Base-by-base conservation (phyloP, 2,329 filamentous ascomycete genomes). In the Aspergillus puulaauensis region DNA sequence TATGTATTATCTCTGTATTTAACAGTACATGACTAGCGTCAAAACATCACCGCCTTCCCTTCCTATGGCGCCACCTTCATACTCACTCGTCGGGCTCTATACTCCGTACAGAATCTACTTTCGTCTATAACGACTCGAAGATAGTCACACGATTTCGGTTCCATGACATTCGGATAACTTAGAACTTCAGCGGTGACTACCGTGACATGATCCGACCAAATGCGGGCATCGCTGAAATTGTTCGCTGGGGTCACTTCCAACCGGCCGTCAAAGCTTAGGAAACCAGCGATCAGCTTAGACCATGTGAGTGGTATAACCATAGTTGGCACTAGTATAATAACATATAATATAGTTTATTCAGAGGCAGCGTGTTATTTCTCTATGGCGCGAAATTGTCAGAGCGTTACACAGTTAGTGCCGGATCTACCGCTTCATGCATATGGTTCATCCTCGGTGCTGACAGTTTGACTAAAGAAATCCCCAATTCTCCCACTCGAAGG, bases 351-450 rank as follows among this genome's bases (percentile, higher is more conserved):
- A 76, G 74, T 79, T 79, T 44, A 72, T 79, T 37, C 74, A 77
- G 61, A 70, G 74, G 52, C 74, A 77, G 51, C 72, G 76, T 7
- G 75, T 75, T 0, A 60, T 79, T n/a, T 57, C 68, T n/a, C 63
- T 79, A 8, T 79, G 75, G 72, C 72, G 77, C 15, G 73, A 76
- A 33, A 76, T 79, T 35, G 63, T 77, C 11, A 66, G 77, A 48
- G 70, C 73, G 40, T 62, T 77, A 48, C 70, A 77, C 57, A 76
- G 75, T 73, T 65, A 59, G 67, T 62, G 40, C 23, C 54, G 21
- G 3, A 6, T 45, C 11, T 21, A 24, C 14, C 31, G 21, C 11
- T 8, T 19, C 24, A 31, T 40, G 9, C 11, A 48, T 17, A 24
- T 47, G 15, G 27, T 37, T 47, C 27, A 19, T 45, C 58, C 23